Percentiles rank a stretch among this genome's conserved stretches.
Conservation (phyloP, 176 grass and related monocot genomes). For the Carex myosuroides region DNA sequence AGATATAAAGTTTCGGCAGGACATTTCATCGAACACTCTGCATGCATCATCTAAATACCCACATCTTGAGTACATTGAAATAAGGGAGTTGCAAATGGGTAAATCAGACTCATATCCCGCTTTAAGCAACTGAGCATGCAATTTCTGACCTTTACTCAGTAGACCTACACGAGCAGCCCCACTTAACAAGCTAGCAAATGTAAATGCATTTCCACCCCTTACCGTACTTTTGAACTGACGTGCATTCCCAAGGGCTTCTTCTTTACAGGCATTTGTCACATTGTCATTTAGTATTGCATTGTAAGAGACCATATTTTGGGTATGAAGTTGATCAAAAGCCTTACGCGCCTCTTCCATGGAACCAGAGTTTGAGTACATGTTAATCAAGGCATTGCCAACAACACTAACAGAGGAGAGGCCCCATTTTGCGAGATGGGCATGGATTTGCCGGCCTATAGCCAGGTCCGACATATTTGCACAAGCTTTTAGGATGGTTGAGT, state of each 20-base stretch:
- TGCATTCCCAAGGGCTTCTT: slow-evolving; percentile 26
- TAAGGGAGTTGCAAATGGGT: slow-evolving; percentile 60
- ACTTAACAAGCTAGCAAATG: slow-evolving; percentile 80
- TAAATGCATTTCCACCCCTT: slow-evolving; percentile 48
- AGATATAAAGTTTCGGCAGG: slow-evolving; percentile 64
- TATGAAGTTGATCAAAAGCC: slow-evolving; percentile 46
- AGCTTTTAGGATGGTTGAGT: slow-evolving; percentile 57
- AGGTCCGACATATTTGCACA: slow-evolving; percentile 58
- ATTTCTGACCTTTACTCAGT: slow-evolving; percentile 60
- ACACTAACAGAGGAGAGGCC: slow-evolving; percentile 37
- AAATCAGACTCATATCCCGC: slow-evolving; percentile 54
- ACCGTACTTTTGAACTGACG: slow-evolving; percentile 35
- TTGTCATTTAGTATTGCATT: slow-evolving; percentile 24
- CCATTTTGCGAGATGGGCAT: slow-evolving; percentile 52
- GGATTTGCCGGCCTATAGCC: slow-evolving; percentile 48
- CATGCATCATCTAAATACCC: slow-evolving; percentile 65
- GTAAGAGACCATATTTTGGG: slow-evolving; percentile 45
- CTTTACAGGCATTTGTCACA: slow-evolving; percentile 22
- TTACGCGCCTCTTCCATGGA: slow-evolving; percentile 57
- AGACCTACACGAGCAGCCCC: slow-evolving; percentile 59
- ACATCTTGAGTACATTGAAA: slow-evolving; percentile 89
- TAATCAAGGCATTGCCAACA: slow-evolving; percentile 72
- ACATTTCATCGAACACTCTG: slow-evolving; percentile 47
- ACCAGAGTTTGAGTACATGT: slow-evolving; percentile 59
- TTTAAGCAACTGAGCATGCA: slow-evolving; percentile 69